A percentile compares a stretch with the other conserved stretches of the same genome.
Conservation (phyloP, 78 protist species). For the Dictyostelium firmibasis region DNA sequence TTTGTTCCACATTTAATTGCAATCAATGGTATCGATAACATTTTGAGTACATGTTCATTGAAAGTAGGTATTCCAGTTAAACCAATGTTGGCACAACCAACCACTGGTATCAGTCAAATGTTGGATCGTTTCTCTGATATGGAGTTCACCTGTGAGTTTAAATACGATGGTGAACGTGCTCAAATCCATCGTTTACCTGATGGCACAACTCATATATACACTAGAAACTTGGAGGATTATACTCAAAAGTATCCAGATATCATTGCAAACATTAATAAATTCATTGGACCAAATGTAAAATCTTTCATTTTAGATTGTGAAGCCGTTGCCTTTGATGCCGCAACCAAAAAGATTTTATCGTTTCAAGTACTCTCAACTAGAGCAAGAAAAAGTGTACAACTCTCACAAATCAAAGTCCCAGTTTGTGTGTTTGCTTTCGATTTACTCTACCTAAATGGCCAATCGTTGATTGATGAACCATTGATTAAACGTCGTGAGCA, state of each 20-base stretch:
- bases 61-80: constrained; percentile 94
- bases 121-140: constrained; percentile 87
- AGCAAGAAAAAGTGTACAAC: constrained; percentile 90
- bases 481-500: constrained; percentile 75
- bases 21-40: constrained; percentile 37
- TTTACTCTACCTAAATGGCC: constrained; percentile 95
- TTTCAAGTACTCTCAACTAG: constrained; percentile 96
- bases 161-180: constrained; percentile 99
- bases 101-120: constrained; percentile 89
- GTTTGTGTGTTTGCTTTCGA: constrained; percentile 99
- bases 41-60: constrained; percentile 47
- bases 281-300: constrained; percentile 22
- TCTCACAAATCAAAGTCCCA: constrained; percentile 82
- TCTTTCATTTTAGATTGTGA: constrained; percentile 94
- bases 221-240: constrained; percentile 95
- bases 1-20: constrained; percentile 81
- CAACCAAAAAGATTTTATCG: constrained; percentile 85
- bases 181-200: constrained; percentile 83
- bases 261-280: constrained; percentile 46
- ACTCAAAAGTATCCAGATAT: constrained; percentile 98
- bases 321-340: constrained; percentile 95
- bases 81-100: constrained; percentile 98
- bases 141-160: constrained; percentile 97
- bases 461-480: constrained; percentile 74
- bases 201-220: constrained; percentile 89